phyloP scores from a whole-genome alignment of 2,329 filamentous ascomycete genomes.

The Pseudogymnoascus sp. region DNA sequence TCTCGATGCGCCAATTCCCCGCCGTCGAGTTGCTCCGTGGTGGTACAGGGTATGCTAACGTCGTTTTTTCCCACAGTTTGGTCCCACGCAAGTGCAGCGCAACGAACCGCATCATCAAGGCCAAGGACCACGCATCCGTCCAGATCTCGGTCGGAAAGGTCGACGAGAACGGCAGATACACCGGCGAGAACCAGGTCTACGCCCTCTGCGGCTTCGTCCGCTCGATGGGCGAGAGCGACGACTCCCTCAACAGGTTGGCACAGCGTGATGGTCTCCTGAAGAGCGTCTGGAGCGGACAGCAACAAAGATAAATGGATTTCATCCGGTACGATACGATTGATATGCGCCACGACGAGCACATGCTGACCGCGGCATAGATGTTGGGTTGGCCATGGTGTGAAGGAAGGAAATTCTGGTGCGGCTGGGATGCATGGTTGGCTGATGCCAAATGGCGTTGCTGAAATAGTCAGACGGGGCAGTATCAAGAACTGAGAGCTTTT shows the following conservation, averaged over 20 bases:
- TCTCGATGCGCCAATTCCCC: conserved; percentile 8
- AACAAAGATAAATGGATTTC: conserved; percentile 27
- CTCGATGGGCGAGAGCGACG: conserved; percentile 95
- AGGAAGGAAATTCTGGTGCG: conserved; percentile 9
- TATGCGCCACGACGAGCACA: neutral
- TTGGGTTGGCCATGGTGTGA: conserved; percentile 7
- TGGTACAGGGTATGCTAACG: conserved; percentile 11
- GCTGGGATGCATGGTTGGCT: conserved; percentile 17
- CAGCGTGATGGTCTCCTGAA: conserved; percentile 96
- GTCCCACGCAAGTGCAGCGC: conserved; percentile 98
- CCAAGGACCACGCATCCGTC: conserved; percentile 98
- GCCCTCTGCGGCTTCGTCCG: conserved; percentile 96
- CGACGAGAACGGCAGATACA: conserved; percentile 91
- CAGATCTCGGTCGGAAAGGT: conserved; percentile 97
- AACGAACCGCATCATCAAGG: conserved; percentile 99
- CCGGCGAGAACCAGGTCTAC: conserved; percentile 95
- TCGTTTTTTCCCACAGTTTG: conserved; percentile 52
- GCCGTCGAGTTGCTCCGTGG: conserved; percentile 11
- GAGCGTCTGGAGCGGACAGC: conserved; percentile 75
- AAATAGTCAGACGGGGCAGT: conserved; percentile 26
- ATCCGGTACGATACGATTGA: conserved; percentile 21
- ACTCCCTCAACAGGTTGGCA: conserved; percentile 88
- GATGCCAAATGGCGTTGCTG: conserved; percentile 22
- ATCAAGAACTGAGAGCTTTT: conserved; percentile 25
- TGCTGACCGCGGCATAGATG: conserved; percentile 6